Evolutionary conservation across 176 grass and related monocot genomes (phyloP).

Genomic region (Luzula sylvatica): DNA sequence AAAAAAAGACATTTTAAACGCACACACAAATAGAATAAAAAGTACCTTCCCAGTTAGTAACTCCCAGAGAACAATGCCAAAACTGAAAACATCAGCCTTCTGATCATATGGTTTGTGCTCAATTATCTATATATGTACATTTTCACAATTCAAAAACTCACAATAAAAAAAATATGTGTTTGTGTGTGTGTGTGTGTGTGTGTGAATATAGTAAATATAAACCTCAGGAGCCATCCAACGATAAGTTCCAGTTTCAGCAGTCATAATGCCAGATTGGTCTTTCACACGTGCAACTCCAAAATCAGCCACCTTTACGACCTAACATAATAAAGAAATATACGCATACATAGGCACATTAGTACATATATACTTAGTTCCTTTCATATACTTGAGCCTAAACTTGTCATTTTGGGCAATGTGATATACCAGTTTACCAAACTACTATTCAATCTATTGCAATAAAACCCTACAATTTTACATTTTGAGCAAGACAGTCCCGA

Average conservation of each 20-base stretch:
- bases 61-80: conserved; percentile 38
- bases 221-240: conserved; percentile 94
- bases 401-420: not conserved
- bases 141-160: not conserved
- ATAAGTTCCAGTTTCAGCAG: conserved; percentile 85
- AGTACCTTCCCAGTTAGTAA: conserved; percentile 21
- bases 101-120: conserved; percentile 37
- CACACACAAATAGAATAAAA: not conserved
- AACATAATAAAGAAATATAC: conserved; percentile 1
- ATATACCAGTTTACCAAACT: too few species aligned
- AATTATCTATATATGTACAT: conserved; percentile 30
- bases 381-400: not conserved
- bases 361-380: too few species aligned
- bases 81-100: conserved; percentile 39
- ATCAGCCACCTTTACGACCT: conserved; percentile 91
- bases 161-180: too few species aligned
- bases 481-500: not conserved
- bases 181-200: not conserved
- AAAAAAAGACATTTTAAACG: not conserved
- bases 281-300: conserved; percentile 80
- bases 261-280: conserved; percentile 81
- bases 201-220: not conserved
- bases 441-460: too few species aligned
- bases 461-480: not conserved
- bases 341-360: not conserved